phyloP scores from a whole-genome alignment of 768 basidiomycete species.

The Chiua virens region DNA sequence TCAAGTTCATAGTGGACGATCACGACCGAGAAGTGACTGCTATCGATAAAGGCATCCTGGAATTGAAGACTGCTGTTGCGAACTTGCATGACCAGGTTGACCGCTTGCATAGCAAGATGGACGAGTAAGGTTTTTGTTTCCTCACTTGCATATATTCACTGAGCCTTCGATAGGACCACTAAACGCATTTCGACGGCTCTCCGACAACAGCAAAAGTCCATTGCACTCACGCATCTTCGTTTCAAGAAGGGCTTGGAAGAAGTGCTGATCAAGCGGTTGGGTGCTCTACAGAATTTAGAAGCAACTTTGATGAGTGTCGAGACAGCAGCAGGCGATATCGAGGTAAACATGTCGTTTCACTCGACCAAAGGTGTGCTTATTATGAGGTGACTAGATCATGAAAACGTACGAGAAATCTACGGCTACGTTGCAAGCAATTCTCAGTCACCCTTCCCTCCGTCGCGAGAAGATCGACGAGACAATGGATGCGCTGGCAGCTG shows the following conservation, averaged over 20 bases:
- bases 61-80: conserved; percentile 69
- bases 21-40: conserved; percentile 53
- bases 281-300: conserved; percentile 71
- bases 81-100: conserved; percentile 71
- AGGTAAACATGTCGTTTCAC: conserved; percentile 48
- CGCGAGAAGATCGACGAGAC: conserved; percentile 81
- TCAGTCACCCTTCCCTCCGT: conserved; percentile 78
- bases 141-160: not conserved
- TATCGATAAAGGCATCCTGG: conserved; percentile 82
- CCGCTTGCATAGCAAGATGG: conserved; percentile 65
- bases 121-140: conserved; percentile 50
- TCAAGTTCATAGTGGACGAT: conserved; percentile 68
- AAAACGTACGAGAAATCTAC: conserved; percentile 83
- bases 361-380: not conserved
- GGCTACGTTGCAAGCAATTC: conserved; percentile 68
- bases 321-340: conserved; percentile 84
- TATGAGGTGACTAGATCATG: conserved; percentile 60
- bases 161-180: conserved; percentile 51
- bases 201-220: conserved; percentile 64
- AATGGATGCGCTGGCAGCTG: conserved; percentile 84
- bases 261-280: conserved; percentile 70
- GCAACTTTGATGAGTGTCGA: conserved; percentile 81
- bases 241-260: conserved; percentile 82
- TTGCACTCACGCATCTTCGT: conserved; percentile 76
- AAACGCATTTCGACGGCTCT: conserved; percentile 65